phyloP scores from a whole-genome alignment of 345 rosid species.

The Aquilaria yunnanensis region DNA sequence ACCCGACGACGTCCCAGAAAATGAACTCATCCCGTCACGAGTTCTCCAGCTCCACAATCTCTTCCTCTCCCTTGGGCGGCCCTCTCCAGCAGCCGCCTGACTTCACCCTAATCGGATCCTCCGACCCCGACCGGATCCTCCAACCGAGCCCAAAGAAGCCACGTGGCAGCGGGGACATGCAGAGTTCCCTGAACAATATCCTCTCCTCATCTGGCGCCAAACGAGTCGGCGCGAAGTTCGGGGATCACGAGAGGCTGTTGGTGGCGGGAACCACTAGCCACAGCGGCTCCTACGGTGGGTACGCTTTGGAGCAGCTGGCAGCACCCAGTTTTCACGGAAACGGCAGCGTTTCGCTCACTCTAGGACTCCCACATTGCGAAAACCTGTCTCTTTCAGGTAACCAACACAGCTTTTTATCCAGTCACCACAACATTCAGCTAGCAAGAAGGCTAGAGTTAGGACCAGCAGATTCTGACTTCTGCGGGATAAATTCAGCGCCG shows the following conservation, averaged over 20 bases:
- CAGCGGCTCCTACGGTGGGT: slow-evolving; percentile 29
- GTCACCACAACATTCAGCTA: slow-evolving; percentile 32
- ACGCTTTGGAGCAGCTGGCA: slow-evolving; percentile 28
- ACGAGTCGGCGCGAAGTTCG: slow-evolving; percentile 16
- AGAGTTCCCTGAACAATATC: slow-evolving; percentile 25
- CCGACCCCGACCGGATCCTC: slow-evolving; percentile 28
- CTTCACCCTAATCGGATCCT: slow-evolving; percentile 32
- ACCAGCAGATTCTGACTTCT: slow-evolving; percentile 23
- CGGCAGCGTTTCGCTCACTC: slow-evolving; percentile 48
- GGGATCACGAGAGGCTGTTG: slow-evolving; percentile 16
- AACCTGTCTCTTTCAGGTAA: slow-evolving; percentile 31
- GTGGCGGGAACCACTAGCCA: slow-evolving; percentile 1
- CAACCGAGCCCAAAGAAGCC: slow-evolving; percentile 37
- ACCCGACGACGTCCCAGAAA: not conserved
- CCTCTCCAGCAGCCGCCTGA: slow-evolving; percentile 19
- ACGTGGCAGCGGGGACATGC: slow-evolving; percentile 21
- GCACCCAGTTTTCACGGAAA: slow-evolving; percentile 36
- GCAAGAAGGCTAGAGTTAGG: slow-evolving; percentile 41
- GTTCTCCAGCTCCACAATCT: slow-evolving; percentile 28
- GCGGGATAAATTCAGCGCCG: slow-evolving; percentile 23
- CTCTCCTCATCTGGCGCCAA: slow-evolving; percentile 32
- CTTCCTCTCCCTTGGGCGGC: slow-evolving; percentile 28
- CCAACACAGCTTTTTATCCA: slow-evolving; percentile 23
- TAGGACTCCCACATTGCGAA: slow-evolving; percentile 53
- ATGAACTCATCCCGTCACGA: slow-evolving; percentile 15